phyloP scores from a whole-genome alignment of 345 rosid genomes.

The Populus alba region DNA sequence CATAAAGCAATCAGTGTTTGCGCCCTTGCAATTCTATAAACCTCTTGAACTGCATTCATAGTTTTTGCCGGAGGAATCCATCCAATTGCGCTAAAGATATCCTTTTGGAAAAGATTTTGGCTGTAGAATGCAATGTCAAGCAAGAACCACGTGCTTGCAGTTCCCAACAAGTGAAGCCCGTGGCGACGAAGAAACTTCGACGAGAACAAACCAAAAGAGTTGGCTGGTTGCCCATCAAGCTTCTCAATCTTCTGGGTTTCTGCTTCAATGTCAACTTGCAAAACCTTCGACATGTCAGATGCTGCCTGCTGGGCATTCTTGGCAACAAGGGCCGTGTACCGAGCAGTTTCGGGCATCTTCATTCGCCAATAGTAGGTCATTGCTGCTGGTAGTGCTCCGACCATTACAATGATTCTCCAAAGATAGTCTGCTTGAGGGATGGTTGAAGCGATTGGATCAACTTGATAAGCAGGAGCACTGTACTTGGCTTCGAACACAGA shows the following conservation, averaged over 20 bases:
- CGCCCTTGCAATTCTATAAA: conserved; percentile 68
- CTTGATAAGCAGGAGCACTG: conserved; percentile 49
- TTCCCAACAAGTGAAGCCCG: conserved; percentile 82
- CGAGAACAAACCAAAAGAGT: conserved; percentile 60
- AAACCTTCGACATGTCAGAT: conserved; percentile 74
- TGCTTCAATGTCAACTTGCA: conserved; percentile 63
- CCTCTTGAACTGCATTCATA: conserved; percentile 80
- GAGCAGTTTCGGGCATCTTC: conserved; percentile 91
- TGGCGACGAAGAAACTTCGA: conserved; percentile 54
- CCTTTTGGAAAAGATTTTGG: conserved; percentile 83
- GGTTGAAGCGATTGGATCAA: conserved; percentile 49
- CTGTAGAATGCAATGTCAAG: conserved; percentile 86
- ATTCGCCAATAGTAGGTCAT: conserved; percentile 76
- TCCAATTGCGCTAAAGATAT: conserved; percentile 75
- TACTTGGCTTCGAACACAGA: conserved; percentile 50
- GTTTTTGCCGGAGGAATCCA: conserved; percentile 77
- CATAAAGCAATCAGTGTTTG: conserved; percentile 78
- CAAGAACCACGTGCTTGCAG: conserved; percentile 77
- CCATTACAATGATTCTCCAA: conserved; percentile 79
- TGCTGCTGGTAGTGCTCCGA: conserved; percentile 77
- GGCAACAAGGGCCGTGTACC: conserved; percentile 86
- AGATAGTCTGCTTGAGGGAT: conserved; percentile 67
- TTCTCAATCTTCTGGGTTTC: conserved; percentile 43
- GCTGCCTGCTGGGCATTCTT: conserved; percentile 71
- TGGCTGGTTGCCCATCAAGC: conserved; percentile 13